These are phyloP conservation scores for Ploettnerulaceae sp. DNA, from an alignment of 2,329 filamentous ascomycete species.

Conservation along the genomic window DNA sequence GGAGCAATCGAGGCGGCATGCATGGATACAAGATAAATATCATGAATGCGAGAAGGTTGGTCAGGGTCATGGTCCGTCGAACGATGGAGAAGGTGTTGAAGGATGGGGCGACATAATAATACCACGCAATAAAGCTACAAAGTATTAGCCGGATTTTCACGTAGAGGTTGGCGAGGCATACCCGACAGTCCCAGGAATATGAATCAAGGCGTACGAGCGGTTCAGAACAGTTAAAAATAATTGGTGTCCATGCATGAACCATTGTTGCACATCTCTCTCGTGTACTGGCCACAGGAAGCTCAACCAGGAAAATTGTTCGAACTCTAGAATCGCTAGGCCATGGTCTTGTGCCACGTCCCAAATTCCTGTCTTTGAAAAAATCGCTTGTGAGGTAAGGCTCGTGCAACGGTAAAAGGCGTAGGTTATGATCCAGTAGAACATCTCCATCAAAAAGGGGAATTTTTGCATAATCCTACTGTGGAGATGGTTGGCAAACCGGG, in stretches of 20 bases:
- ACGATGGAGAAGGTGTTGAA: constrained; percentile 42
- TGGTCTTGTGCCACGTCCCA: constrained; percentile 53
- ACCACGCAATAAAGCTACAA: constrained; percentile 56
- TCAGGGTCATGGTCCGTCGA: constrained; percentile 47
- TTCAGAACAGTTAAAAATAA: constrained; percentile 51
- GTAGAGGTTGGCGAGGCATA: constrained; percentile 31
- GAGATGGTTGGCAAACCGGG: constrained; percentile 53
- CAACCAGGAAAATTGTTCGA: constrained; percentile 48
- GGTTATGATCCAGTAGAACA: constrained; percentile 62
- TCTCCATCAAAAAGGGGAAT: constrained; percentile 60
- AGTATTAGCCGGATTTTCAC: constrained; percentile 14
- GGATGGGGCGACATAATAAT: constrained; percentile 53
- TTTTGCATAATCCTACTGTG: constrained; percentile 61
- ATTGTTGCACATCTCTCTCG: constrained; percentile 50
- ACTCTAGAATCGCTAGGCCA: constrained; percentile 48
- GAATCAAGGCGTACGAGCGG: constrained; percentile 54
- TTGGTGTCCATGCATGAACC: constrained; percentile 51
- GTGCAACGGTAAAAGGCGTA: constrained; percentile 33
- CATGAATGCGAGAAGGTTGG: constrained; percentile 48
- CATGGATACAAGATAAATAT: constrained; percentile 49
- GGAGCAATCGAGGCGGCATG: constrained; percentile 48
- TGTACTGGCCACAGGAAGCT: constrained; percentile 48
- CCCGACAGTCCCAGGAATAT: constrained; percentile 57
- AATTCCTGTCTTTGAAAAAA: constrained; percentile 39
- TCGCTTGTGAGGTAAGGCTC: constrained; percentile 27